Evolutionary conservation across 768 basidiomycete species (phyloP).

Genomic region (Lactarius quietus): DNA sequence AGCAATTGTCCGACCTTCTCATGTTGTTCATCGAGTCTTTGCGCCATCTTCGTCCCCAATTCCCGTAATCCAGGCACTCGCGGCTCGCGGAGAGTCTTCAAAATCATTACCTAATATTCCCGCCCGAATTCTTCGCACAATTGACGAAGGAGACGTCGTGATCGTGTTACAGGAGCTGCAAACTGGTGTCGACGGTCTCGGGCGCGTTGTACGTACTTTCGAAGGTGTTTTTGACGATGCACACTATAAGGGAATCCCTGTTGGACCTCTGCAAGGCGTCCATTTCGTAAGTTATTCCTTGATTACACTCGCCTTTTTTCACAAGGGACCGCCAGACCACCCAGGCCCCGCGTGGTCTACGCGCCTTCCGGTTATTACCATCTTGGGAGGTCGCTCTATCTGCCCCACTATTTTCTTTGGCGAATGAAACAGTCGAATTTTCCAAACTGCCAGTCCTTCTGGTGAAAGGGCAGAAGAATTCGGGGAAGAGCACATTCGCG

Average conservation of each 20-base stretch:
- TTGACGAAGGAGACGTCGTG: constrained; percentile 35
- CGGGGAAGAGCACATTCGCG: constrained; percentile 89
- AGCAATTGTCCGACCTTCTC: constrained; percentile 43
- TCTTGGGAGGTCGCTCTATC: constrained; percentile 37
- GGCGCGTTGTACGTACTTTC: constrained; percentile 57
- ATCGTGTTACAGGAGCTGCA: constrained; percentile 54
- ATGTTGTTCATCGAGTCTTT: constrained; percentile 50
- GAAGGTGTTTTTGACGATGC: constrained; percentile 58
- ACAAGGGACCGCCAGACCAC: constrained; percentile 27
- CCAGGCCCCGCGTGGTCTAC: constrained; percentile 32
- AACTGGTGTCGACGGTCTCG: constrained; percentile 66
- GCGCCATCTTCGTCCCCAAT: constrained; percentile 80
- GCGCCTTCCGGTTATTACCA: constrained; percentile 36
- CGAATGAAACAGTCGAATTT: not conserved
- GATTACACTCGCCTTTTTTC: constrained; percentile 23
- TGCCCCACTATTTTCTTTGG: not conserved
- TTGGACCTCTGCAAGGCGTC: constrained; percentile 47
- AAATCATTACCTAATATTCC: constrained; percentile 23
- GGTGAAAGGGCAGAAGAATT: constrained; percentile 81
- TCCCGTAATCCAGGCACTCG: constrained; percentile 44
- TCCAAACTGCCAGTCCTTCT: constrained; percentile 33
- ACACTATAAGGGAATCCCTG: constrained; percentile 38
- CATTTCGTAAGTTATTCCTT: constrained; percentile 41
- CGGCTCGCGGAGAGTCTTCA: constrained; percentile 21
- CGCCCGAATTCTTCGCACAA: constrained; percentile 15